These are phyloP conservation scores for Ceratocystis alfenasii DNA, from an alignment of 2,329 filamentous ascomycete genomes.

Conservation along the genomic window DNA sequence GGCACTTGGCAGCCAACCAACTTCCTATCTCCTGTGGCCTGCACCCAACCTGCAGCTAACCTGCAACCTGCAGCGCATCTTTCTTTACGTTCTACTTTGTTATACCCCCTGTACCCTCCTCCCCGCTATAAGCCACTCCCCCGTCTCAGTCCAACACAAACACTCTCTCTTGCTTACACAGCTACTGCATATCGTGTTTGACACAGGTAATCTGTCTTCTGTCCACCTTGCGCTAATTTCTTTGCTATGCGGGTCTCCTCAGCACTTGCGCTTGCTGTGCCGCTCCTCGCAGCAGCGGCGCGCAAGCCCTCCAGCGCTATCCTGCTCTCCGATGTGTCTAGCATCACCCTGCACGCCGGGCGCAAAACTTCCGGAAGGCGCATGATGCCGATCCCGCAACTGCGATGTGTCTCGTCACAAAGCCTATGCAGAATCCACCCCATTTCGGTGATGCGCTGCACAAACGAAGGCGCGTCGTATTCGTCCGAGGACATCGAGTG, in stretches of 20 bases:
- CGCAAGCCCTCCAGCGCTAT: slow-evolving; percentile 35
- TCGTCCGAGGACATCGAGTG: slow-evolving; percentile 73
- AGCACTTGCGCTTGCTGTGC: not conserved
- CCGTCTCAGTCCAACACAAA: no score
- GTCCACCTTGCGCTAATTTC: not conserved
- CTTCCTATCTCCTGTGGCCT: not conserved
- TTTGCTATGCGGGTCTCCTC: slow-evolving; percentile 1
- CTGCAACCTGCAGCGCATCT: no score
- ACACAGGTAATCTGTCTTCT: not conserved
- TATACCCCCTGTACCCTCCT: no score
- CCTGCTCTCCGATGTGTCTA: slow-evolving; percentile 52
- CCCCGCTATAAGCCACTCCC: no score
- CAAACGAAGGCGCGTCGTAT: slow-evolving; percentile 73
- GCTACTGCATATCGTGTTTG: not conserved
- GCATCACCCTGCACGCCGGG: slow-evolving; percentile 60
- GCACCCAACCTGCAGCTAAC: not conserved
- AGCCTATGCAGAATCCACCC: slow-evolving; percentile 56
- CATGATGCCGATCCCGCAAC: slow-evolving; percentile 61
- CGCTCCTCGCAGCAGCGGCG: not conserved
- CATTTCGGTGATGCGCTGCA: slow-evolving; percentile 63
- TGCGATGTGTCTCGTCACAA: slow-evolving; percentile 60
- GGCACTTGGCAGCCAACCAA: no score
- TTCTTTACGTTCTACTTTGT: no score
- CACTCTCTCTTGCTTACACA: not conserved
- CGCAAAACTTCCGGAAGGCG: slow-evolving; percentile 64